Base-by-base conservation (phyloP, 768 basidiomycete species). In the Lactifluus subvellereus region DNA sequence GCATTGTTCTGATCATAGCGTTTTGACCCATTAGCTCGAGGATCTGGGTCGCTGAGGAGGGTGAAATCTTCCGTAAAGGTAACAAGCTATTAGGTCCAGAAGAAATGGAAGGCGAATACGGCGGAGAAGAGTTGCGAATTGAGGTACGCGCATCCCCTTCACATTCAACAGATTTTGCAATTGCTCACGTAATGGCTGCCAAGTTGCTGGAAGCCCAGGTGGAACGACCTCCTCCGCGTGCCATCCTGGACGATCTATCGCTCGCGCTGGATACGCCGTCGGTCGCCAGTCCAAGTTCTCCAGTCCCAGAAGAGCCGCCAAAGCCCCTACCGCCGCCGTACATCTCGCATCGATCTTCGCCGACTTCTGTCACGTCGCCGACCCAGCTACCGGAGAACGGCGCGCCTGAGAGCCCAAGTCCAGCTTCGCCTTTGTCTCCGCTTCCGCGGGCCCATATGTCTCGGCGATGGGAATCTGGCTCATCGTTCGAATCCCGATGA, bases 31-130 rank as follows among this genome's bases (percentile, higher is more conserved):
- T n/a, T 55, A 88, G 90, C 53, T 89, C 88, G 30, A 79, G 85
- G 66, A 85, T 80, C 56, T 91, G 90, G 87, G 88, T 95, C 0
- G 90, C 86, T 59, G 97, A 98, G 72, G 97, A 99, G 72, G 94
- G 94, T 0, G 96, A 98, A 74, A 89, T 98, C 45, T 98, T 98
- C 77, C 80, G 95, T 47, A 95, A 96, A 71, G 94, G 94, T 0
- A 84, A 82, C 10, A 87, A 87, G 4, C 77, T 98, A 20, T 77
- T 92, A 9, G 86, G 87, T 1, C 85, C 84, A 8, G 91, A 89
- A 68, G 92, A 95, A 73, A 89, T 94, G 84, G 93, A 94, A 68
- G 87, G 85, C 0, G 93, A 93, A 69, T 91, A 87, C 69, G 89
- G 84, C 16, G 91, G 94, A 0, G 95, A 98, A 71, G 91, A 94